Conservation (phyloP, 768 basidiomycete species). For the Cubamyces lactineus region DNA sequence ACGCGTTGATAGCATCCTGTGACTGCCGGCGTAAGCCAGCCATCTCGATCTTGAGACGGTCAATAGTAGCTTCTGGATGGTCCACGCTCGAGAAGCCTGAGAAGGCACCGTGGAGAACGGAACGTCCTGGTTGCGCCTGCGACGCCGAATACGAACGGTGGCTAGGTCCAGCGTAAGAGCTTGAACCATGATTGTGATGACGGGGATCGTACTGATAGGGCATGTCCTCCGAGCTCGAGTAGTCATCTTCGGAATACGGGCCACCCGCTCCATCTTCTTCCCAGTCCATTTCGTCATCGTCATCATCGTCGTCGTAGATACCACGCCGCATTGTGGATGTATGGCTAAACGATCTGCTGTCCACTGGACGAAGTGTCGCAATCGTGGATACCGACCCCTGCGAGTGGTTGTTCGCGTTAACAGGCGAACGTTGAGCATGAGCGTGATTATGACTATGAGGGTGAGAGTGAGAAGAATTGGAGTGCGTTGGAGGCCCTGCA, state of each 20-base stretch:
- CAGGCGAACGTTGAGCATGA: slow-evolving; percentile 18
- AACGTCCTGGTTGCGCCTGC: slow-evolving; percentile 19
- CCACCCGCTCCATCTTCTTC: slow-evolving; percentile 35
- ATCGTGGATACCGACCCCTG: slow-evolving; percentile 15
- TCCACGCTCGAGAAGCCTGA: slow-evolving; percentile 24
- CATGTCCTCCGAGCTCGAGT: slow-evolving; percentile 72
- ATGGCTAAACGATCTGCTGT: slow-evolving; percentile 31
- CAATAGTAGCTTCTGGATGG: slow-evolving; percentile 49
- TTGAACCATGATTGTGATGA: slow-evolving; percentile 37
- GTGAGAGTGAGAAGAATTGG: slow-evolving; percentile 10
- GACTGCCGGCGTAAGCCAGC: slow-evolving; percentile 65
- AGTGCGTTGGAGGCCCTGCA: neutral
- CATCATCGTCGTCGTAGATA: slow-evolving; percentile 41
- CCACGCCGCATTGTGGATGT: slow-evolving; percentile 33
- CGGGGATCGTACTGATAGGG: slow-evolving; percentile 29
- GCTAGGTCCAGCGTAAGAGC: slow-evolving; percentile 13
- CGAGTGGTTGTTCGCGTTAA: neutral
- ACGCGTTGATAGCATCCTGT: slow-evolving; percentile 67
- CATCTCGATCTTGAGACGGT: slow-evolving; percentile 69
- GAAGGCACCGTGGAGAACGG: slow-evolving; percentile 33
- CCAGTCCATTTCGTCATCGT: slow-evolving; percentile 42
- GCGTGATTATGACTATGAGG: slow-evolving; percentile 5
- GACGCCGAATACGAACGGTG: slow-evolving; percentile 20
- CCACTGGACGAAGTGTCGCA: slow-evolving; percentile 32
- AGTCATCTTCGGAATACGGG: slow-evolving; percentile 43